Percentiles rank a stretch among this genome's conserved stretches.
These are phyloP conservation scores for Zygoascus ofunaensis DNA, from an alignment of 805 yeast genomes.

Conservation along the genomic window DNA sequence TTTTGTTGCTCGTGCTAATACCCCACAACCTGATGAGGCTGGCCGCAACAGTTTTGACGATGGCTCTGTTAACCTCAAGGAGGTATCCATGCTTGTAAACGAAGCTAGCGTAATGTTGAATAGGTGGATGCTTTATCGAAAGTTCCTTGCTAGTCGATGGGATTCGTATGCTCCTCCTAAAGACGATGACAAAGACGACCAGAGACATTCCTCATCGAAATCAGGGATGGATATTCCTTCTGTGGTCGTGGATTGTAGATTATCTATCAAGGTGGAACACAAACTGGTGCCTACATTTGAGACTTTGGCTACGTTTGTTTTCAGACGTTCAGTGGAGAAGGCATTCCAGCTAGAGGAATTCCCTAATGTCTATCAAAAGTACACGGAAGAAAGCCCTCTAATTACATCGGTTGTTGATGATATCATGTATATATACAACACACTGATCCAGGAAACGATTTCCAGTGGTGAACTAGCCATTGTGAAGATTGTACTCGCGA, in stretches of 20 bases:
- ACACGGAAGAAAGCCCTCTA: constrained; percentile 45
- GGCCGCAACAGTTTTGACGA: constrained; percentile 21
- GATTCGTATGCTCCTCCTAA: constrained; percentile 31
- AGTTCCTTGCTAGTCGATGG: constrained; percentile 65
- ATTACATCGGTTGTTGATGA: constrained; percentile 85
- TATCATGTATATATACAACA: constrained; percentile 60
- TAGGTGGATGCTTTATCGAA: constrained; percentile 58
- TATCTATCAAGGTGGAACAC: constrained; percentile 45
- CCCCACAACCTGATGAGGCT: neutral
- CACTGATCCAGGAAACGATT: constrained; percentile 53
- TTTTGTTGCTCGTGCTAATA: constrained; percentile 14
- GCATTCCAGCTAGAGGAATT: constrained; percentile 72
- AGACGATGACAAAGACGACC: neutral
- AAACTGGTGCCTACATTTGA: constrained; percentile 57
- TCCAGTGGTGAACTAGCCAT: constrained; percentile 60
- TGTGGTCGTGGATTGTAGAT: constrained; percentile 45
- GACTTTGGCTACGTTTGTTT: constrained; percentile 51
- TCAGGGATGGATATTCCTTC: constrained; percentile 33
- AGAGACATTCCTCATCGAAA: neutral
- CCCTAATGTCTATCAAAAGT: constrained; percentile 40
- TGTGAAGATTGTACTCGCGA: constrained; percentile 45
- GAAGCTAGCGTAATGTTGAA: constrained; percentile 73
- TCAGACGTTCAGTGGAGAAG: constrained; percentile 71
- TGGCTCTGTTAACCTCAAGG: constrained; percentile 39
- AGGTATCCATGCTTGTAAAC: constrained; percentile 54